phyloP scores from a whole-genome alignment of 306 rosid species.

The Betula pendula region DNA sequence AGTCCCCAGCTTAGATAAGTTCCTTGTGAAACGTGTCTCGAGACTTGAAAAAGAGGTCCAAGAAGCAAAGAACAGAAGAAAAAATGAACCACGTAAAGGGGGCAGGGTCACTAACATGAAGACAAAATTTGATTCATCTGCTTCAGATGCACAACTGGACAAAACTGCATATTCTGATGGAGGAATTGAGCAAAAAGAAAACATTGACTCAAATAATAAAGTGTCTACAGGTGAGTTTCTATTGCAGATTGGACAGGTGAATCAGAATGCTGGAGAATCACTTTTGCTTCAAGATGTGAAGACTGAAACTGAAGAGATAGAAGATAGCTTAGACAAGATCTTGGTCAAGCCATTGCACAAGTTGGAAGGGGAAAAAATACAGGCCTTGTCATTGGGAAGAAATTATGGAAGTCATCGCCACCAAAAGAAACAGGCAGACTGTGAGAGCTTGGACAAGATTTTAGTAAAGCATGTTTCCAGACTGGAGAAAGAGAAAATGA shows the following conservation, averaged over 20 bases:
- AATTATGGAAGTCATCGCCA: conserved; percentile 32
- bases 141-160: conserved; percentile 26
- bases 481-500: conserved; percentile 76
- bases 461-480: conserved; percentile 79
- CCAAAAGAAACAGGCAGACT: conserved; percentile 43
- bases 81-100: conserved; percentile 24
- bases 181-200: conserved; percentile 63
- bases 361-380: conserved; percentile 67
- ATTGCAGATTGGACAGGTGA: conserved; percentile 5
- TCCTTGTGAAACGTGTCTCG: conserved; percentile 76
- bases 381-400: conserved; percentile 44
- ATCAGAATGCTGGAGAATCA: not conserved
- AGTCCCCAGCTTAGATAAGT: conserved; percentile 75
- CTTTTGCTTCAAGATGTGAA: not conserved
- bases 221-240: not conserved
- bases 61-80: conserved; percentile 68
- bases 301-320: conserved; percentile 21
- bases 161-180: conserved; percentile 24
- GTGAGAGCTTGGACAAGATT: conserved; percentile 73
- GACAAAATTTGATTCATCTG: conserved; percentile 23
- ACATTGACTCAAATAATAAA: conserved; percentile 33
- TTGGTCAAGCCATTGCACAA: conserved; percentile 62
- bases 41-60: conserved; percentile 81
- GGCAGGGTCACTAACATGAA: conserved; percentile 14
- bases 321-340: conserved; percentile 61